These are phyloP conservation scores for Brassica incana DNA, from an alignment of 345 rosid genomes.

Conservation along the genomic window DNA sequence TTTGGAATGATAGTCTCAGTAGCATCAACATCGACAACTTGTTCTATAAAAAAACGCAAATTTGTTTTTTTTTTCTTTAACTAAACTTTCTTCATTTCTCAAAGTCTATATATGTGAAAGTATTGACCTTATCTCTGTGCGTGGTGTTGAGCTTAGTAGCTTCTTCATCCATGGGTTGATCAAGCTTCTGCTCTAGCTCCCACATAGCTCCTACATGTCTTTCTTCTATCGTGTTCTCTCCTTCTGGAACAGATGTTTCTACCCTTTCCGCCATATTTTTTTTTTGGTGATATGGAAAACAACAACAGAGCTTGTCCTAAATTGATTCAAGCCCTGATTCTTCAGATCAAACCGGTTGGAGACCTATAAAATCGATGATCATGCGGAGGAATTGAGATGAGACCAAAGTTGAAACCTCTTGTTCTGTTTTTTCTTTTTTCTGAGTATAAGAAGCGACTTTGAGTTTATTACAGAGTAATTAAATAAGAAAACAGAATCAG, in stretches of 20 bases:
- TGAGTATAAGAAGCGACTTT: not conserved
- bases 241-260: constrained; percentile 49
- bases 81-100: constrained; percentile 1
- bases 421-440: not conserved
- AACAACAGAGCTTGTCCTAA: not conserved
- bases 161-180: constrained; percentile 98
- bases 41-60: not conserved
- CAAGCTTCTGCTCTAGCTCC: constrained; percentile 90
- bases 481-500: constrained; percentile 11
- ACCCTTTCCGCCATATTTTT: constrained; percentile 57
- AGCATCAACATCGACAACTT: constrained; percentile 55
- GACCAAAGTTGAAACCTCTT: constrained; percentile 9
- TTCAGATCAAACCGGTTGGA: not conserved
- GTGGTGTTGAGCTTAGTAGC: constrained; percentile 74
- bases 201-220: constrained; percentile 76
- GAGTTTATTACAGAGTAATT: constrained; percentile 20
- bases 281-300: constrained; percentile 20
- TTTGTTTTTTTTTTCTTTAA: not conserved
- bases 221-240: constrained; percentile 51
- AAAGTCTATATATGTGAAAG: constrained; percentile 1
- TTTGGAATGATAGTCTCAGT: constrained; percentile 65
- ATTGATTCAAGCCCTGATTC: not conserved
- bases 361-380: not conserved
- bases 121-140: constrained; percentile 63
- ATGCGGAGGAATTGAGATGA: not conserved